These are phyloP conservation scores for Debaryomyces coudertii DNA, from an alignment of 1,139 yeast species.

Conservation along the genomic window DNA sequence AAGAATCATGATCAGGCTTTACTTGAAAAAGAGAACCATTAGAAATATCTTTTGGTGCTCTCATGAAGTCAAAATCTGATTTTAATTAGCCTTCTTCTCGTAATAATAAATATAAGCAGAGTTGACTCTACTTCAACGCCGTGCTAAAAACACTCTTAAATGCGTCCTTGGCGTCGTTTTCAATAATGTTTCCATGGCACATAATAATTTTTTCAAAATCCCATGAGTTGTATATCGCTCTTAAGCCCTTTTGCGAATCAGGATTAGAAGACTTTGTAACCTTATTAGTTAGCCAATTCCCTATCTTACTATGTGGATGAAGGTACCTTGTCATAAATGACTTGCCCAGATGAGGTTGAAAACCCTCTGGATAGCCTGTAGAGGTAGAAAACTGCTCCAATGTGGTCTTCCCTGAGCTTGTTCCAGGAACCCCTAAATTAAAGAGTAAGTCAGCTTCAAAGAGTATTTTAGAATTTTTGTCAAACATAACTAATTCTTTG, in stretches of 20 bases:
- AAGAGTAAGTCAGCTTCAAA: constrained; percentile 61
- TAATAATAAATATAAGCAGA: too few species aligned
- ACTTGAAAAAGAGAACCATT: too few species aligned
- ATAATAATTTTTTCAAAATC: constrained; percentile 53
- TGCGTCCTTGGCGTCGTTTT: constrained; percentile 41
- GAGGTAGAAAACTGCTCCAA: constrained; percentile 47
- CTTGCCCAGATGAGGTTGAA: constrained; percentile 45
- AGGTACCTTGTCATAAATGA: constrained; percentile 38
- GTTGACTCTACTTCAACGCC: not conserved
- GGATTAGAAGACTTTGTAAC: constrained; percentile 13
- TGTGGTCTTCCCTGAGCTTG: constrained; percentile 17
- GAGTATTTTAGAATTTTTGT: constrained; percentile 47
- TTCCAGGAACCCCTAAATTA: constrained; percentile 41
- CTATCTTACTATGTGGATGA: constrained; percentile 43
- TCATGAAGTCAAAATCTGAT: not conserved
- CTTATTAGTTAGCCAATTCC: constrained; percentile 34
- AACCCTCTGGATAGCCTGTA: constrained; percentile 34
- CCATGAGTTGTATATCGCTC: constrained; percentile 40
- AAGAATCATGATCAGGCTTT: too few species aligned
- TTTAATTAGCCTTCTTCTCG: too few species aligned
- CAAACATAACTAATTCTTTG: constrained; percentile 57
- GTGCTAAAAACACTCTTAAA: constrained; percentile 13
- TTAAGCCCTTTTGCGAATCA: constrained; percentile 27
- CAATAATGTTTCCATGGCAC: constrained; percentile 63
- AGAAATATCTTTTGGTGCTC: too few species aligned